These are phyloP conservation scores for Acacia acuminata DNA, from an alignment of 306 rosid species.

Conservation along the genomic window DNA sequence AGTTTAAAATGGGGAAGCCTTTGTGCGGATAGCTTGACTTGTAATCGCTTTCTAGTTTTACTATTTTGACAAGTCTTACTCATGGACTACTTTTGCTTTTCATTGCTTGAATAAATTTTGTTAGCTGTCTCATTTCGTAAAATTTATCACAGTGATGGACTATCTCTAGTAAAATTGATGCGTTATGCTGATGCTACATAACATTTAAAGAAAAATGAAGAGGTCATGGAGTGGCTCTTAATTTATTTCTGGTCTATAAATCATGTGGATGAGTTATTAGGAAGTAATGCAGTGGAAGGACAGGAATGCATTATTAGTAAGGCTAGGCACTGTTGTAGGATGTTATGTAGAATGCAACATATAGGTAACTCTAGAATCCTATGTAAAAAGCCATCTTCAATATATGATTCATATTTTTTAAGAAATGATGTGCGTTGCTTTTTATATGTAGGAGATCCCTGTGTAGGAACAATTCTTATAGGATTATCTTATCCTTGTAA, in stretches of 20 bases:
- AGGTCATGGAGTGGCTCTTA: not conserved
- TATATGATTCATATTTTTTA: not conserved
- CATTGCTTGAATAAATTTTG: constrained; percentile 1
- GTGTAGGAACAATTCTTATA: not conserved
- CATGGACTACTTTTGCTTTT: constrained; percentile 2
- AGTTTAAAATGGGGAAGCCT: not conserved
- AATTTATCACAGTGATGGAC: not conserved
- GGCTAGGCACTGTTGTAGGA: not conserved
- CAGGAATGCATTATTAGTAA: not conserved
- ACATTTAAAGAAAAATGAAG: not conserved
- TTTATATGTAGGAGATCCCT: not conserved
- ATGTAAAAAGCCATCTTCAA: too few relatives aligned
- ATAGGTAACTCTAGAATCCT: not conserved
- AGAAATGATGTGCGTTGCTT: not conserved
- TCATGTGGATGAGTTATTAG: not conserved
- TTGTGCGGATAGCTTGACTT: not conserved
- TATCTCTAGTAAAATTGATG: constrained; percentile 2
- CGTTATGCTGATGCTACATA: not conserved
- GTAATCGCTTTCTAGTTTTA: not conserved
- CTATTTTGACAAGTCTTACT: not conserved
- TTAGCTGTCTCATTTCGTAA: not conserved
- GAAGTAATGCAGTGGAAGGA: not conserved
- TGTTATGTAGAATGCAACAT: not conserved
- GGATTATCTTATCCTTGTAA: not conserved
- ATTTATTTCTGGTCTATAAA: not conserved